phyloP scores from a whole-genome alignment of 192 early-diverging fungal species.

The Thamnidium elegans region DNA sequence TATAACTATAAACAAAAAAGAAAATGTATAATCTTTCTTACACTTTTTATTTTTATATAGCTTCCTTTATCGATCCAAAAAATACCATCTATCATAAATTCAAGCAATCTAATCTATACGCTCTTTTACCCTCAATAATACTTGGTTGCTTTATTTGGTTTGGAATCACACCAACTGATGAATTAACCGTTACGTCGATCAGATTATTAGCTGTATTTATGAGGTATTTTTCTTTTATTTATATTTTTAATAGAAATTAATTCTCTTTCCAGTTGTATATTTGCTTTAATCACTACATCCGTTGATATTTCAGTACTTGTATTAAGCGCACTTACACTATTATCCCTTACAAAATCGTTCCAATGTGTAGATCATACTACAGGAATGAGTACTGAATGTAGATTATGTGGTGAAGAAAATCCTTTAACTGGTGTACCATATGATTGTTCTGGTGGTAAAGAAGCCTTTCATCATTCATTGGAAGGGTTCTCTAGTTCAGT shows the following conservation, averaged over 20 bases:
- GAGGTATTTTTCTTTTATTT: constrained; percentile 18
- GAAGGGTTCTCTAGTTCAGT: constrained; percentile 63
- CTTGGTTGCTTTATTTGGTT: constrained; percentile 32
- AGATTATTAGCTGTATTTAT: constrained; percentile 37
- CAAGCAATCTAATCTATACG: neutral
- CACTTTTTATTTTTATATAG: neutral
- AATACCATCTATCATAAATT: no score
- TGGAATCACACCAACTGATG: constrained; percentile 21
- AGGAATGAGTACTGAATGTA: constrained; percentile 49
- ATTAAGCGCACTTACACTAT: constrained; percentile 47
- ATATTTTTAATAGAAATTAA: neutral
- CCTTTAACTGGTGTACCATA: constrained; percentile 33
- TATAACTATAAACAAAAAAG: no score
- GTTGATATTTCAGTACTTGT: constrained; percentile 55
- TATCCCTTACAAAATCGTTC: constrained; percentile 60
- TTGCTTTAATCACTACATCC: constrained; percentile 49
- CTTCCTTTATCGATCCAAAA: no score
- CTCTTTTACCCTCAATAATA: constrained; percentile 21
- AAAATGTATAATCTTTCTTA: neutral
- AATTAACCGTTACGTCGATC: constrained; percentile 32
- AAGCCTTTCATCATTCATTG: constrained; percentile 58
- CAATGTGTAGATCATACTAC: constrained; percentile 50
- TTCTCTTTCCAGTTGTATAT: constrained; percentile 38
- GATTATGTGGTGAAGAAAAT: constrained; percentile 39
- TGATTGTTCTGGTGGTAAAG: constrained; percentile 55